Conservation (phyloP, 768 basidiomycete genomes). For the Pulveroboletus frians region DNA sequence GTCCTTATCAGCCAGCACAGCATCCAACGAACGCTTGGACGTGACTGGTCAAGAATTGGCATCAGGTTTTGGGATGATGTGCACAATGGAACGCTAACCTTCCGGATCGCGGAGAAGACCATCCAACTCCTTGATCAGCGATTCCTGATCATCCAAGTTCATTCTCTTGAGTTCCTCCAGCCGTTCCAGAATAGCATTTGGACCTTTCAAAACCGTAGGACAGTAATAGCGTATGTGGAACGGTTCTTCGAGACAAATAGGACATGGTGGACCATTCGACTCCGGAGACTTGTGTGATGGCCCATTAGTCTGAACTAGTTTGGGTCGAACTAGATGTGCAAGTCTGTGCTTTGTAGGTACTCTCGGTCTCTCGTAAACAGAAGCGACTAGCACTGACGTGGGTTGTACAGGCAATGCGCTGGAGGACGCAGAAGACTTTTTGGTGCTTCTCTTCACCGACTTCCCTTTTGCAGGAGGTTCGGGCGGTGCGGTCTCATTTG, state of each 20-base stretch:
- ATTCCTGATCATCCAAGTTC: constrained; percentile 15
- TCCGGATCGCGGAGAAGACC: constrained; percentile 28
- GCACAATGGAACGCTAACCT: constrained; percentile 13
- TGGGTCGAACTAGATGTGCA: not conserved
- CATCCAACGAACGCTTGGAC: not conserved
- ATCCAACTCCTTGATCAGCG: constrained; percentile 41
- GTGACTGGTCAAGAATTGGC: constrained; percentile 4
- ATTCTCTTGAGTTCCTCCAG: constrained; percentile 38
- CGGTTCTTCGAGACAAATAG: constrained; percentile 41
- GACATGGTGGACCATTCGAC: constrained; percentile 30
- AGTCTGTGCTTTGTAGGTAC: not conserved
- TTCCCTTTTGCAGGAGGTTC: constrained; percentile 8
- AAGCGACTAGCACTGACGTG: not conserved
- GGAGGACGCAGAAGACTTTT: constrained; percentile 4
- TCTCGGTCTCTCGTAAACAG: not conserved
- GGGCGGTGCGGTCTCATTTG: constrained; percentile 3
- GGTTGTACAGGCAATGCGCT: not conserved
- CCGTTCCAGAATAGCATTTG: constrained; percentile 40
- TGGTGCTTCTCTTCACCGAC: constrained; percentile 4
- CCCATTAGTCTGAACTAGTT: not conserved
- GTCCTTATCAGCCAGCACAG: not conserved
- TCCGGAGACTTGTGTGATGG: not conserved
- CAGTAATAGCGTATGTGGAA: constrained; percentile 48
- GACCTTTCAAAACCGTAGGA: constrained; percentile 42
- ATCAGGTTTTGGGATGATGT: constrained; percentile 6